Base-by-base conservation (phyloP, 257 asterid genomes). In the Plantago major region DNA sequence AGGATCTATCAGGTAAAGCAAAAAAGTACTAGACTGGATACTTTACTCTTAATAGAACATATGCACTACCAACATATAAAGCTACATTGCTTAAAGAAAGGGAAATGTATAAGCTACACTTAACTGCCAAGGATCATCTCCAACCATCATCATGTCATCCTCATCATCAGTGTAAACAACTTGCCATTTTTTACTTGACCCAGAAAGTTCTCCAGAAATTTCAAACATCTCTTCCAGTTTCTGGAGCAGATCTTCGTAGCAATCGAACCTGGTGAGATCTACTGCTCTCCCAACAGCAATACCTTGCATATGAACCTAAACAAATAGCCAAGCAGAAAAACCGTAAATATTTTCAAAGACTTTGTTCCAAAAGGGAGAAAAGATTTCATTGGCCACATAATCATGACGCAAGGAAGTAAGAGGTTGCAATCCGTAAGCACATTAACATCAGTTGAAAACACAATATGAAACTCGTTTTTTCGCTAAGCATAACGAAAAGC, bases 91-190 rank as follows among this genome's bases (percentile, higher is more conserved):
- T 13, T 38, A 51, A 53, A 42, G n/a, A 50, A 4, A 40, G 42
- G 30, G 60, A 49, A 66, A 64, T 15, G 9, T 37, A 38, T 37
- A 71, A 61, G 46, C 46, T 57, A 18, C 73, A 87, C 95, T 87
- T 69, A 84, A 92, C 99, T 83, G 99, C 99, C 99, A 92, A 19
- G 99, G 99, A 67, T 92, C 99, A 63, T 92, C 99, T 65, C 99
- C 99, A 65, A 92, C 99, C 99, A 86, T 87, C 99, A 93, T 93
- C 85, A 81, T 89, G 83, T 93, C 99, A 55, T 87, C 95, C 77
- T 93, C 99, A 57, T 86, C 84, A 71, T 93, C 99, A 12, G 97
- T 85, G 79, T 84, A 93, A 64, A 93, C 94, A 38, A 93, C 99
- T 80, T 84, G 90, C 99, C 99, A 93, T 74, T 93, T 89, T 83